These are phyloP conservation scores for Euphorbia schlechtendalii DNA, from an alignment of 441 rosid species.

Conservation along the genomic window DNA sequence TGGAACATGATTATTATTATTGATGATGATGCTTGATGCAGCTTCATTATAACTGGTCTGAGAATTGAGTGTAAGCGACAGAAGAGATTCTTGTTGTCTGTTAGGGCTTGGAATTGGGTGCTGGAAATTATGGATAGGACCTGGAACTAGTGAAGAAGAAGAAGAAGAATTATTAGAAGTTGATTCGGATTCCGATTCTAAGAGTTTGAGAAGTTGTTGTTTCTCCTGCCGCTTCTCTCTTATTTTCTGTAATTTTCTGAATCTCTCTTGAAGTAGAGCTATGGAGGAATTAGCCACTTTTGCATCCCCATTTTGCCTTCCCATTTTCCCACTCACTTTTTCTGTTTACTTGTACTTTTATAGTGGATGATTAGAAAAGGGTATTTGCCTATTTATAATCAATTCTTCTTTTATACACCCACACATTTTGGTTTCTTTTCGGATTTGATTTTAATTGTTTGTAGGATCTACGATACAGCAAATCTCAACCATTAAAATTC, in stretches of 20 bases:
- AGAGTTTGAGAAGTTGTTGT: constrained; percentile 39
- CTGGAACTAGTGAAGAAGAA: no score
- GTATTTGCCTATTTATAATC: no score
- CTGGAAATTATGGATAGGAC: no score
- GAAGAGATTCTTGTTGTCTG: constrained; percentile 30
- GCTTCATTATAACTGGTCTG: constrained; percentile 20
- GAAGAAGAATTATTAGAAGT: neutral
- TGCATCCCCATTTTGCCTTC: constrained; percentile 39
- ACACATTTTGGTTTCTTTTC: no score
- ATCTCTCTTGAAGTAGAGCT: constrained; percentile 63
- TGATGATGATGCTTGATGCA: neutral
- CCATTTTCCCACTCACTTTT: constrained; percentile 23
- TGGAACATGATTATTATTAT: constrained; percentile 14
- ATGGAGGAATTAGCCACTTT: constrained; percentile 47
- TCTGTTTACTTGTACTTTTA: no score
- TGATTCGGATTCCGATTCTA: constrained; percentile 19
- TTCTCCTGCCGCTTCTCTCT: constrained; percentile 50
- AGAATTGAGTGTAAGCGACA: constrained; percentile 38
- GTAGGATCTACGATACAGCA: no score
- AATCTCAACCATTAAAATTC: no score
- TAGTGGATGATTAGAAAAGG: no score
- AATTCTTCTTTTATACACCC: no score
- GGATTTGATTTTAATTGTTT: no score
- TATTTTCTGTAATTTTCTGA: constrained; percentile 47
- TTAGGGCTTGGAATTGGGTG: constrained; percentile 12